Evolutionary conservation across 352 stramenopile genomes (phyloP), one percentile per base, ranked within the genome.

Genomic region (Globisporangium nodosum): DNA sequence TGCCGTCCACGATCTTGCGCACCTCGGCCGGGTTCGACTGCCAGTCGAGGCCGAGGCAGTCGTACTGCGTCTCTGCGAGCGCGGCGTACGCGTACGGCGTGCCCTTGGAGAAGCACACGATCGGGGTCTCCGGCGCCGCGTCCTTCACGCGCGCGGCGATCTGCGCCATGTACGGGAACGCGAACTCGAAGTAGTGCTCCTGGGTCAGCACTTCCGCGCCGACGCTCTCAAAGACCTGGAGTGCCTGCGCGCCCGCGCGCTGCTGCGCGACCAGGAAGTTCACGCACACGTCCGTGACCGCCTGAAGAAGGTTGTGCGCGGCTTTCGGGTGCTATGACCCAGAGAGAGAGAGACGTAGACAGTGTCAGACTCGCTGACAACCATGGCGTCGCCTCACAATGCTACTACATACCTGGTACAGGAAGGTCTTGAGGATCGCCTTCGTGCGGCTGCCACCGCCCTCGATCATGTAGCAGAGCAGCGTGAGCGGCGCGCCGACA

Each of bases 381-480:
- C 7, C 16, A 47, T 18, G 16, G 16, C 15, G 12, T 5, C 12
- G 13, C 13, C 15, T 18, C 13, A 9, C 4, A 16, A 15, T 12
- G 9, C 7, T 16, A 0, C 5, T 15, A 27, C 20, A 7, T 12
- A 49, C 43, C 43, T 97, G 73, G 61, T 96, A 92, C 24, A 99
- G 65, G 79, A 97, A 99, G n/a, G 88, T 88, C 78, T 98, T 96
- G 50, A 96, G 88, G 62, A 97, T 81, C 21, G 90, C 80, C 62
- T 94, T 95, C 51, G 98, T 99, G 66, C 96, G 97, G 62, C 93
- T 98, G 40, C 91, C 96, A 27, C 93, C 94, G 60, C 96, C 96
- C 52, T 98, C 97, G 30, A 99, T 95, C 94, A 99, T 99, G 81
- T 99, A 99, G 77, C 94, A 98, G 52, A 99, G 82, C 46, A 99